These are phyloP conservation scores for Colletotrichum euphorbiae DNA, from an alignment of 2,329 filamentous ascomycete genomes.

Conservation along the genomic window DNA sequence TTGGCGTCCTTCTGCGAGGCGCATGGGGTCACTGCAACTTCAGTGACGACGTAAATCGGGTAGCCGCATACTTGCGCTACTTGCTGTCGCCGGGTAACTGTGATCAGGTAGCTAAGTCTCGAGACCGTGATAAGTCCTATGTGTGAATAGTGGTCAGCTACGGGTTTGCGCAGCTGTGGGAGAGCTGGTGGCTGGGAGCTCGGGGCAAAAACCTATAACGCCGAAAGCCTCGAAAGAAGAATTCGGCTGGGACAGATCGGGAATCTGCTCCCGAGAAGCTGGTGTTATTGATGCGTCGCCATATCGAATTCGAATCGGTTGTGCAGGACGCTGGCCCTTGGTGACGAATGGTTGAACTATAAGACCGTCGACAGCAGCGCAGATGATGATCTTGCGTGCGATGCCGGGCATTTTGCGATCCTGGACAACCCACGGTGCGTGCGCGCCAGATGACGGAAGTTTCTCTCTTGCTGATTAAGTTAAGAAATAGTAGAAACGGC, in stretches of 20 bases:
- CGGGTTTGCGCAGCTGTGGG: neutral
- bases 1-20: constrained; percentile 80
- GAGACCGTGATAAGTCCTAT: constrained; percentile 87
- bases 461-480: neutral
- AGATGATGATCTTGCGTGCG: constrained; percentile 82
- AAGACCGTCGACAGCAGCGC: constrained; percentile 84
- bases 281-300: constrained; percentile 63
- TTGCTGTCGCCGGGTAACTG: constrained; percentile 86
- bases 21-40: constrained; percentile 91
- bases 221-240: constrained; percentile 71
- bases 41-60: constrained; percentile 87
- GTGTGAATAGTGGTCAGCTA: constrained; percentile 32
- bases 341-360: constrained; percentile 78
- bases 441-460: constrained; percentile 7
- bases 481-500: neutral
- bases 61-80: constrained; percentile 87
- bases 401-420: constrained; percentile 74
- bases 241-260: constrained; percentile 57
- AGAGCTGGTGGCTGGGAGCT: constrained; percentile 9
- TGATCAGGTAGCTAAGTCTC: constrained; percentile 83
- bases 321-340: constrained; percentile 66
- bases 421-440: constrained; percentile 2
- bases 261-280: constrained; percentile 57
- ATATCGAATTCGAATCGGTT: constrained; percentile 78
- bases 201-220: constrained; percentile 63